Evolutionary conservation across 2,329 filamentous ascomycete genomes (phyloP), one percentile per base, ranked within the genome.

Genomic region (Lecanicillium sp.): DNA sequence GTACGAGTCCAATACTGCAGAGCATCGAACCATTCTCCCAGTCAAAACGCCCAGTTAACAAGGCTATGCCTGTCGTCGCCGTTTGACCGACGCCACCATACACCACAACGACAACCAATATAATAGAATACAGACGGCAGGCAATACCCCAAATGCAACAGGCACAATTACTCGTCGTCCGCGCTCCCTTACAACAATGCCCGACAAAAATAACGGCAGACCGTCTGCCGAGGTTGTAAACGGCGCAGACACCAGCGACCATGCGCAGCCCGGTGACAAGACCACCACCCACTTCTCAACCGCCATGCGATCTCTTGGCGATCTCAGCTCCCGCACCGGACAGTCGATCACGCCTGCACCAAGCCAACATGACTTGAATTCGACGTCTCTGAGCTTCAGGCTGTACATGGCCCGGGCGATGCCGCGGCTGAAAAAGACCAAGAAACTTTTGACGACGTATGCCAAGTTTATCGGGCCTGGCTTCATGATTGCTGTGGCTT

Each of bases 401-500:
- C 34, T 31, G 13, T 15, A 36, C 19, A 32, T 35, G 15, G 38
- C 33, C 13, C 28, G 33, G 2, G 22, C 11, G 22, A 25, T 11
- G 22, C 38, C 38, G 13, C 33, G 38, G 11, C 33, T 38, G 29
- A 30, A 14, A 28, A 25, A 30, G 14, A 11, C 35, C 12, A 37
- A 37, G 15, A 39, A 36, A 32, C 8, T 20, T 1, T 15, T 42
- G 6, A 19, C 29, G 30, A 39, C 37, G 30, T 42, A 42, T 31
- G 36, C 30, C 36, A 42, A 39, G 29, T 42, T 84, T 56, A 59
- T 84, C 35, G 80, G 80, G 1, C 80, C 80, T 9, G 80, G 80
- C 2, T 82, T 83, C 52, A 75, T 85, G 58, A 65, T 77, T 27
- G 64, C 72, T 5, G 73, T 77, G 25, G 72, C 73, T 3, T 77